Evolutionary conservation across 1,284 basidiomycete genomes (phyloP), one percentile per base, ranked within the genome.

Genomic region (Meripilus lineatus): DNA sequence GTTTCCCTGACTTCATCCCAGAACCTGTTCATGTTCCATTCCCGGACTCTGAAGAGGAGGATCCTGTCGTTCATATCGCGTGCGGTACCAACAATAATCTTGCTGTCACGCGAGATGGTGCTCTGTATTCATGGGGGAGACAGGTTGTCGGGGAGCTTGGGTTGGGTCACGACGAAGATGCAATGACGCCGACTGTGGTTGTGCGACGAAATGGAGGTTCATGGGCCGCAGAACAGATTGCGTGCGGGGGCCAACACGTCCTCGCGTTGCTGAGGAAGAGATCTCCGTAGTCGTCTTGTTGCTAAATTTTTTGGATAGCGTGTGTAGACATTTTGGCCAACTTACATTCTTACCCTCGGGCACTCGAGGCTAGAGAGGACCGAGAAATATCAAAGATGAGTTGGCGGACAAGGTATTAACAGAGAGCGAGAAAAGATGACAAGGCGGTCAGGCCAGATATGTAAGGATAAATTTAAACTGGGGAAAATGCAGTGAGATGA

Each of bases 81-180:
- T 81, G 77, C 8, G 93, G 93, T 2, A 79, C 80, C 30, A 79
- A 91, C 55, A 89, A 89, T 63, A 93, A 86, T 55, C 75, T 93
- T 49, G 93, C 89, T 3, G 76, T 93, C 38, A 88, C 87, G 14
- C 67, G 69, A 44, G 81, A 75, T 34, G 92, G 92, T 10, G 84
- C 86, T 22, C 67, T 91, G 49, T 93, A 91, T 60, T 74, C 83
- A 32, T 95, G 92, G 92, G 92, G 92, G 38, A 80, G 87, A 51
- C 89, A 90, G 17, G 77, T 81, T 41, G 82, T 76, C 63, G 81
- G 72, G 60, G 91, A 76, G 68, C 75, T 76, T 46, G 89, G 74
- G 50, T 79, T 75, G 51, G 79, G 73, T 20, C 67, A 75, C 60
- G 76, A 77, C 53, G 72, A 74, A 54, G 75, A 74, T 49, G 76